Conservation (phyloP, 2,329 filamentous ascomycete genomes). For the Alternaria longipes region DNA sequence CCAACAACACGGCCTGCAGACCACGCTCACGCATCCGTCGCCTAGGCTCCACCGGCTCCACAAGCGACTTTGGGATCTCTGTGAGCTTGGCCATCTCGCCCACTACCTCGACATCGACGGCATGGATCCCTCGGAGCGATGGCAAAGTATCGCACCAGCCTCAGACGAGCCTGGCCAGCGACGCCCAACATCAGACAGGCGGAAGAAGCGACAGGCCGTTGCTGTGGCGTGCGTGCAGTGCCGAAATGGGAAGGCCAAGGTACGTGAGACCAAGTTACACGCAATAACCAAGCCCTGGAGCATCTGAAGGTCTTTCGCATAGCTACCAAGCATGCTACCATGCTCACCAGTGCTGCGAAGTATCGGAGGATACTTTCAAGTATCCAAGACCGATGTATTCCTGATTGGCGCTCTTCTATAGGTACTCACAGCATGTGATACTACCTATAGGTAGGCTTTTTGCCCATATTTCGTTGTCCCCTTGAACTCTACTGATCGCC, state of each 20-base stretch:
- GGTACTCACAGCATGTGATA: constrained; percentile 15
- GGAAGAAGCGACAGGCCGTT: constrained; percentile 32
- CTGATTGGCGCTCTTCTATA: constrained; percentile 11
- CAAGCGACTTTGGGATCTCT: constrained; percentile 4
- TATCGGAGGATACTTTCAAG: not conserved
- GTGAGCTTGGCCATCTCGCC: constrained; percentile 1
- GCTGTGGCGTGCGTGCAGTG: constrained; percentile 37
- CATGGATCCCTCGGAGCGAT: constrained; percentile 36
- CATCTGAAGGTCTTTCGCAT: constrained; percentile 3
- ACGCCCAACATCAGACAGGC: constrained; percentile 25
- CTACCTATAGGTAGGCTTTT: constrained; percentile 16
- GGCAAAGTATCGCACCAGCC: constrained; percentile 36
- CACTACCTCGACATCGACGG: constrained; percentile 1
- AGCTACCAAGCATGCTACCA: not conserved
- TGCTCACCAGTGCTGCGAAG: not conserved
- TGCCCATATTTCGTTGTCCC: not conserved
- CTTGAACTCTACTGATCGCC: constrained; percentile 1
- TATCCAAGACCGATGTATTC: not conserved
- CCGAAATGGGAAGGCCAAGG: constrained; percentile 37
- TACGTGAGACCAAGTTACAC: constrained; percentile 19
- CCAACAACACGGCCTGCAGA: constrained; percentile 5
- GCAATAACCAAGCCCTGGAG: constrained; percentile 3
- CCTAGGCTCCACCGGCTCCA: constrained; percentile 16
- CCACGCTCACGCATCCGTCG: constrained; percentile 10
- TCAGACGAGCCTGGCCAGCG: constrained; percentile 34